Evolutionary conservation across 192 early-diverging fungal species (phyloP).

Genomic region (Backusella tuberculispora): DNA sequence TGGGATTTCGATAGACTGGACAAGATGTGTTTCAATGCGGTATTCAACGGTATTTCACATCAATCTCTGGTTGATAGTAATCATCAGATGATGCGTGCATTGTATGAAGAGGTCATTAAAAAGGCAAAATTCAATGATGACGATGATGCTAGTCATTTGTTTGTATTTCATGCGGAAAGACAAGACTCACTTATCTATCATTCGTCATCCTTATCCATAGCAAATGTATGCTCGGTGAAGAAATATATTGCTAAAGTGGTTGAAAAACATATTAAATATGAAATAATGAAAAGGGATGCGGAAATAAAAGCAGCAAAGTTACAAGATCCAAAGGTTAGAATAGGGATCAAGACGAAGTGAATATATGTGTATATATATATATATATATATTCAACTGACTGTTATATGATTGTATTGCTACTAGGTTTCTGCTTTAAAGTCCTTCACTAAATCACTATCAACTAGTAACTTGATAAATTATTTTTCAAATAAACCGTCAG

Average conservation of each 20-base stretch:
- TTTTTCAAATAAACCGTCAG: slow-evolving; percentile 18
- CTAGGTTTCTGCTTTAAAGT: slow-evolving; percentile 19
- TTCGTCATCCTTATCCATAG: slow-evolving; percentile 21
- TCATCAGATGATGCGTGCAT: slow-evolving; percentile 31
- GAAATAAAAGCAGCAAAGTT: not conserved
- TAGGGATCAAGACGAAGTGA: not conserved
- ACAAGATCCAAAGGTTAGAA: slow-evolving; percentile 24
- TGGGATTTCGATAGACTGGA: slow-evolving; percentile 60
- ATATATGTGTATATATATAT: not conserved
- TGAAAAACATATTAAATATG: slow-evolving; percentile 6
- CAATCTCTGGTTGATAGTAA: slow-evolving; percentile 29
- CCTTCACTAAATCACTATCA: slow-evolving; percentile 37
- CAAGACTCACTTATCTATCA: slow-evolving; percentile 30
- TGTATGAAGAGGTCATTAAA: slow-evolving; percentile 18
- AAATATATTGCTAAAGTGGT: slow-evolving; percentile 32
- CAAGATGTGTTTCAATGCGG: slow-evolving; percentile 35
- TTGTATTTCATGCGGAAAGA: slow-evolving; percentile 30
- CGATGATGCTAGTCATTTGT: slow-evolving; percentile 16
- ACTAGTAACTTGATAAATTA: slow-evolving; percentile 33
- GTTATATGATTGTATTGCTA: not conserved
- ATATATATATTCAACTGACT: not conserved
- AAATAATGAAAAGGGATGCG: not conserved
- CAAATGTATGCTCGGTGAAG: slow-evolving; percentile 33
- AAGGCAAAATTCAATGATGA: slow-evolving; percentile 3
- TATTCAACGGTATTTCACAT: slow-evolving; percentile 41